Percentiles rank a stretch among this genome's conserved stretches.
phyloP scores from a whole-genome alignment of 805 yeast species.

The Barnettozyma botsteinii region DNA sequence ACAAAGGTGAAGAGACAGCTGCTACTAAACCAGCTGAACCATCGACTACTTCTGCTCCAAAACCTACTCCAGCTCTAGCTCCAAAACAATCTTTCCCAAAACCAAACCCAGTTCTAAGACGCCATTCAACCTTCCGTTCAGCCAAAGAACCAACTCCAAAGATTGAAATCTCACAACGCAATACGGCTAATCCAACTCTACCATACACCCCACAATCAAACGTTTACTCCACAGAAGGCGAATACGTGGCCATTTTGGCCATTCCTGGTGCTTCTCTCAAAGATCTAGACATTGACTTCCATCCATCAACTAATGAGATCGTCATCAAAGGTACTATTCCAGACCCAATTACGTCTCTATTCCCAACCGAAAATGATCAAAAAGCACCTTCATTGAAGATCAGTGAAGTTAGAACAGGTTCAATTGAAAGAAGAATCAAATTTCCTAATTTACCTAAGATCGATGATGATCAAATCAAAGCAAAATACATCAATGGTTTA shows the following conservation, averaged over 20 bases:
- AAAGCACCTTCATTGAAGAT: slow-evolving; percentile 27
- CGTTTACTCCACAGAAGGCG: slow-evolving; percentile 44
- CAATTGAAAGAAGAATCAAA: slow-evolving; percentile 50
- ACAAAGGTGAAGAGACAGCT: background rate
- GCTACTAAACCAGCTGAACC: background rate
- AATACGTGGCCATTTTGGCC: slow-evolving; percentile 44
- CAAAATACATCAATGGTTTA: slow-evolving; percentile 48
- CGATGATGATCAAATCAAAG: slow-evolving; percentile 47
- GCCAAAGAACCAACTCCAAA: slow-evolving; percentile 24
- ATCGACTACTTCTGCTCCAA: slow-evolving; percentile 2
- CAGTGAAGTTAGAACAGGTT: slow-evolving; percentile 51
- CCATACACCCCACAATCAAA: slow-evolving; percentile 58
- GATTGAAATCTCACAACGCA: slow-evolving; percentile 24
- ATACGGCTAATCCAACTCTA: slow-evolving; percentile 26
- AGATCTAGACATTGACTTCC: slow-evolving; percentile 51
- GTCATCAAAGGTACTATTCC: slow-evolving; percentile 42
- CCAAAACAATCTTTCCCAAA: slow-evolving; percentile 4
- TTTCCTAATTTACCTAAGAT: slow-evolving; percentile 50
- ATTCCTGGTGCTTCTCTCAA: slow-evolving; percentile 55
- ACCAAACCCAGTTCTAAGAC: slow-evolving; percentile 12
- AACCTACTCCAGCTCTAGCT: background rate
- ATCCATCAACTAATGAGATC: slow-evolving; percentile 50
- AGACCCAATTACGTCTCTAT: slow-evolving; percentile 16
- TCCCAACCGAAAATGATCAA: background rate
- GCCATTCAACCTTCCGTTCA: slow-evolving; percentile 19